Percentiles rank a stretch among this genome's conserved stretches.
Evolutionary conservation across 306 rosid genomes (phyloP).

Genomic region (Cajanus cajan): DNA sequence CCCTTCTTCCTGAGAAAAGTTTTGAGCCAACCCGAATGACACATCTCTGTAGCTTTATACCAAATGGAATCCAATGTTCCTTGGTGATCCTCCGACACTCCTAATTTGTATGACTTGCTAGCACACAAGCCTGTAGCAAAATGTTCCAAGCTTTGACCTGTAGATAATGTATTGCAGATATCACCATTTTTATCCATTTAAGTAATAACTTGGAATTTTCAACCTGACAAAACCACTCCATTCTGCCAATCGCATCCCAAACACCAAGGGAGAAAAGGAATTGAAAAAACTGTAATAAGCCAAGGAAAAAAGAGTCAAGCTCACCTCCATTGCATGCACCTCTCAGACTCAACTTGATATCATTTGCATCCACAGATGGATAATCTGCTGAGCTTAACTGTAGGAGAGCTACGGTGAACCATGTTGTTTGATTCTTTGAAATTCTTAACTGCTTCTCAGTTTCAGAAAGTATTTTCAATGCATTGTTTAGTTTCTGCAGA

Average conservation of each 20-base stretch:
- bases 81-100: slow-evolving; percentile 49
- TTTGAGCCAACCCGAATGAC: slow-evolving; percentile 61
- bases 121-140: slow-evolving; percentile 36
- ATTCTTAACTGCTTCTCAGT: slow-evolving; percentile 75
- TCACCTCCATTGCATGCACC: slow-evolving; percentile 44
- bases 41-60: slow-evolving; percentile 67
- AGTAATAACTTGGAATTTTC: slow-evolving; percentile 14
- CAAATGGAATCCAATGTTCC: slow-evolving; percentile 70
- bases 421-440: slow-evolving; percentile 81
- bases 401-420: slow-evolving; percentile 85
- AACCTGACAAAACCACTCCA: neutral
- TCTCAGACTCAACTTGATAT: slow-evolving; percentile 43
- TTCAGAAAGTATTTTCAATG: slow-evolving; percentile 73
- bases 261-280: neutral
- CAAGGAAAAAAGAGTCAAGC: neutral
- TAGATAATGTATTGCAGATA: slow-evolving; percentile 26
- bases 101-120: slow-evolving; percentile 37
- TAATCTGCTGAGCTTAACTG: slow-evolving; percentile 67
- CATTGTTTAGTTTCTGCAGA: slow-evolving; percentile 65
- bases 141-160: slow-evolving; percentile 47
- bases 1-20: slow-evolving; percentile 75
- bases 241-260: neutral
- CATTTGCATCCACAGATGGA: slow-evolving; percentile 47
- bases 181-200: slow-evolving; percentile 33
- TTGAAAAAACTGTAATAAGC: neutral